Conservation (phyloP, 2,329 filamentous ascomycete species). For the Geoglossum cookeanum region DNA sequence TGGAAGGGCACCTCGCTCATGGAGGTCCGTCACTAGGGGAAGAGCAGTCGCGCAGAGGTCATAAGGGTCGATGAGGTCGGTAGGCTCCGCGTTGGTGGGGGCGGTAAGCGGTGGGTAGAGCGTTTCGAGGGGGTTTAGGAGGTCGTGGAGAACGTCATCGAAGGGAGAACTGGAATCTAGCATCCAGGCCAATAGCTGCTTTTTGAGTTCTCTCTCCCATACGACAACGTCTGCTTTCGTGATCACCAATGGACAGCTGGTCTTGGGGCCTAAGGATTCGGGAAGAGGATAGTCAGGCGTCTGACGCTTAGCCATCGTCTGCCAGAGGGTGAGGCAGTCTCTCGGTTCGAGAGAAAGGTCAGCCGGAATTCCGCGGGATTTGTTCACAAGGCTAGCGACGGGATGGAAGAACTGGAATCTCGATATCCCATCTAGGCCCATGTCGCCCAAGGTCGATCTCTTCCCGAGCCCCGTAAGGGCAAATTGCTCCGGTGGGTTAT, state of each 20-base stretch:
- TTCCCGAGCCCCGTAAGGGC: slow-evolving; percentile 32
- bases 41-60: slow-evolving; percentile 29
- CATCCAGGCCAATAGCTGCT: slow-evolving; percentile 41
- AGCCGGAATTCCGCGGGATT: slow-evolving; percentile 41
- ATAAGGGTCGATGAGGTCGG: slow-evolving; percentile 12
- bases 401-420: slow-evolving; percentile 47
- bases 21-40: slow-evolving; percentile 38
- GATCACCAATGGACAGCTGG: slow-evolving; percentile 32
- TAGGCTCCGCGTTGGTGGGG: slow-evolving; percentile 7
- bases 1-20: slow-evolving; percentile 45
- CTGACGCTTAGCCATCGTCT: slow-evolving; percentile 39
- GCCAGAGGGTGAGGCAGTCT: slow-evolving; percentile 49
- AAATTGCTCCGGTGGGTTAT: slow-evolving; percentile 30
- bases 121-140: slow-evolving; percentile 15
- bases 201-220: slow-evolving; percentile 46
- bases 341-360: slow-evolving; percentile 52
- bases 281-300: slow-evolving; percentile 31
- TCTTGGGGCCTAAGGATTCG: slow-evolving; percentile 28
- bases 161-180: slow-evolving; percentile 32
- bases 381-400: slow-evolving; percentile 40
- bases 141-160: slow-evolving; percentile 29
- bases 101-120: background rate
- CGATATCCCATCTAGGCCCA: slow-evolving; percentile 28
- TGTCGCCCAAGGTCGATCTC: slow-evolving; percentile 20
- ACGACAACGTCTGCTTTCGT: slow-evolving; percentile 44